These are phyloP conservation scores for Scutellaria minor DNA, from an alignment of 257 asterid species.

Conservation along the genomic window DNA sequence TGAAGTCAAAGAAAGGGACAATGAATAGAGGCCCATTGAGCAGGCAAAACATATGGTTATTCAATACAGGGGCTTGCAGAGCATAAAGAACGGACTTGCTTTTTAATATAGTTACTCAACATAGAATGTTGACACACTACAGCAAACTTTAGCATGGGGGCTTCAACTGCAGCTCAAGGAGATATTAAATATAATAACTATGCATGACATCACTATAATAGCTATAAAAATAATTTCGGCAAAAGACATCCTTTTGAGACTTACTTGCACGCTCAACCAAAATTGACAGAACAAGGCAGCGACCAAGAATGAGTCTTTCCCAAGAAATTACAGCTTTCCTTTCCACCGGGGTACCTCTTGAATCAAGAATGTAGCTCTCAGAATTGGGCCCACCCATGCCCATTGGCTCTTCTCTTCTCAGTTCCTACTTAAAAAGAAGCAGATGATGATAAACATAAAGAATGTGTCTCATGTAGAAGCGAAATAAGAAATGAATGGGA, in stretches of 20 bases:
- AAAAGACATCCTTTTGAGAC: constrained; percentile 35
- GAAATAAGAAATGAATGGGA: constrained; percentile 10
- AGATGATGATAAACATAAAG: no score
- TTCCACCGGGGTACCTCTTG: no score
- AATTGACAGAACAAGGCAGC: no score
- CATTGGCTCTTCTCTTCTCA: no score
- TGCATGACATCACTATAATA: constrained; percentile 18
- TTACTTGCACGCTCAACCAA: constrained; percentile 66
- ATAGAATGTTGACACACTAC: background rate
- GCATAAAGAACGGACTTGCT: background rate
- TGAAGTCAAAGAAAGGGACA: constrained; percentile 14
- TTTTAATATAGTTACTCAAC: constrained; percentile 8
- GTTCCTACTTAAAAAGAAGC: no score
- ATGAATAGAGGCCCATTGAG: background rate
- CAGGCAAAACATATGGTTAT: background rate
- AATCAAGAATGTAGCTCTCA: no score
- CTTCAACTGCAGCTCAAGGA: constrained; percentile 19
- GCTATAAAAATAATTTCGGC: constrained; percentile 25
- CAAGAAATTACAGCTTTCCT: no score
- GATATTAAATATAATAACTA: constrained; percentile 1
- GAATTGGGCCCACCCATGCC: no score
- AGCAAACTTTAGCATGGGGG: constrained; percentile 16
- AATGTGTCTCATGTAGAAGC: constrained; percentile 46
- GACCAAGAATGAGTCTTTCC: no score
- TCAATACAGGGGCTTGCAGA: constrained; percentile 15